phyloP scores from a whole-genome alignment of 1,284 basidiomycete species.

The Porodaedalea pini region DNA sequence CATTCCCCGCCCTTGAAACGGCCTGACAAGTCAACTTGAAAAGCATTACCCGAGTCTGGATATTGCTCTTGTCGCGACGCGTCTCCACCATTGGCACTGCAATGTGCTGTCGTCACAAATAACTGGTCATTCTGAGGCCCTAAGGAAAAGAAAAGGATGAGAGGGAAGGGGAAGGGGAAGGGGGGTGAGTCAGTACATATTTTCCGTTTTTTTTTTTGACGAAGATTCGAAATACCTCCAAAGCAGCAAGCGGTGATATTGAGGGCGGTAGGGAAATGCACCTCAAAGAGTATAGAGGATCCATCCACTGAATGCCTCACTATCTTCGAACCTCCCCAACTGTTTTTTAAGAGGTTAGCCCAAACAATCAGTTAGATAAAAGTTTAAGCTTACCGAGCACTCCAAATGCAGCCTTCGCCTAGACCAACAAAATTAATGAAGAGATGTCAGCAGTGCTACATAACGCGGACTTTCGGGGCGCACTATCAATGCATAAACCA shows the following conservation, averaged over 20 bases:
- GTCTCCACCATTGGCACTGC: slow-evolving; percentile 52
- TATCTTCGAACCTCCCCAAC: slow-evolving; percentile 62
- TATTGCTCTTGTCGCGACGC: slow-evolving; percentile 45
- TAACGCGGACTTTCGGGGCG: background rate
- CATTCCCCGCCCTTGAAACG: slow-evolving; percentile 43
- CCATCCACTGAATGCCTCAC: slow-evolving; percentile 47
- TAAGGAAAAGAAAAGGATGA: slow-evolving; percentile 27
- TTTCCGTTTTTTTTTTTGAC: background rate
- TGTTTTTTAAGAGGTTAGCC: slow-evolving; percentile 24
- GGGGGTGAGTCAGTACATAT: background rate
- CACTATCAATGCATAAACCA: slow-evolving; percentile 57
- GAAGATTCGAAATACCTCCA: slow-evolving; percentile 43
- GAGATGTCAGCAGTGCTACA: background rate
- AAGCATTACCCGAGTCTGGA: slow-evolving; percentile 64
- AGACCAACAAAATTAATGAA: background rate
- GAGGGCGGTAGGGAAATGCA: slow-evolving; percentile 55
- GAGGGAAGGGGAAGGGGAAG: background rate
- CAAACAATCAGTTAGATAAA: background rate
- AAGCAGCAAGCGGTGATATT: slow-evolving; percentile 67
- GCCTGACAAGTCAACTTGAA: slow-evolving; percentile 56
- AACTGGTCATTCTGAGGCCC: slow-evolving; percentile 59
- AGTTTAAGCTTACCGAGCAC: slow-evolving; percentile 47
- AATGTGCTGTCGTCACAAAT: slow-evolving; percentile 66
- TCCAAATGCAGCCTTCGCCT: slow-evolving; percentile 61
- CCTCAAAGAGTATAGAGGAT: slow-evolving; percentile 51